A percentile compares a stretch with the other conserved stretches of the same genome.
phyloP scores from a whole-genome alignment of 805 yeast genomes.

The Yarrowia porcina region DNA sequence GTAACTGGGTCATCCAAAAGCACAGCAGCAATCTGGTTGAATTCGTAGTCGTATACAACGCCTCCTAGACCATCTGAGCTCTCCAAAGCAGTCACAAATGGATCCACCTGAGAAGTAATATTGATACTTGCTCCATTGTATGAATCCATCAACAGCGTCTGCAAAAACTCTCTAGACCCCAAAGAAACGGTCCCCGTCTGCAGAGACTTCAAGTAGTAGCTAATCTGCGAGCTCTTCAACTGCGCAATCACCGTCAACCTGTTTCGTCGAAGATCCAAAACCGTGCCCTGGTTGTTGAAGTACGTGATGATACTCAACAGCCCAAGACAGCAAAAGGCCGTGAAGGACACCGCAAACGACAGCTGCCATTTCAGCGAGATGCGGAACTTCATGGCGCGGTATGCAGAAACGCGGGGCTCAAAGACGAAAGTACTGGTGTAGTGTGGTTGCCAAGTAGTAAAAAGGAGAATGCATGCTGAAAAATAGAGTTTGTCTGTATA shows the following conservation, averaged over 20 bases:
- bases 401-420: not conserved
- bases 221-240: conserved; percentile 71
- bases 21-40: conserved; percentile 11
- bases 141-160: conserved; percentile 54
- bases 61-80: conserved; percentile 31
- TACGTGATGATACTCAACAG: conserved; percentile 28
- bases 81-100: conserved; percentile 30
- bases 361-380: conserved; percentile 19
- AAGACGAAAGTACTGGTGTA: too few species aligned
- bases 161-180: conserved; percentile 55
- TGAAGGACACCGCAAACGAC: conserved; percentile 6
- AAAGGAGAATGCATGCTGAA: too few species aligned
- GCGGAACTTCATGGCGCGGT: not conserved
- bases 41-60: conserved; percentile 28
- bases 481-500: too few species aligned
- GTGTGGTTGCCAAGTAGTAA: too few species aligned
- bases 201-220: conserved; percentile 58
- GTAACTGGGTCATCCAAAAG: conserved; percentile 12
- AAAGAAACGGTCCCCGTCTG: conserved; percentile 68
- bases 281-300: conserved; percentile 62
- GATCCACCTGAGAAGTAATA: not conserved
- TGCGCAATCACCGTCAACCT: conserved; percentile 74
- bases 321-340: conserved; percentile 11
- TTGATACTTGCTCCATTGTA: conserved; percentile 25
- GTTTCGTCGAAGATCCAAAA: conserved; percentile 59